These are phyloP conservation scores for Teunomyces panamensis DNA, from an alignment of 805 yeast genomes.

Conservation along the genomic window DNA sequence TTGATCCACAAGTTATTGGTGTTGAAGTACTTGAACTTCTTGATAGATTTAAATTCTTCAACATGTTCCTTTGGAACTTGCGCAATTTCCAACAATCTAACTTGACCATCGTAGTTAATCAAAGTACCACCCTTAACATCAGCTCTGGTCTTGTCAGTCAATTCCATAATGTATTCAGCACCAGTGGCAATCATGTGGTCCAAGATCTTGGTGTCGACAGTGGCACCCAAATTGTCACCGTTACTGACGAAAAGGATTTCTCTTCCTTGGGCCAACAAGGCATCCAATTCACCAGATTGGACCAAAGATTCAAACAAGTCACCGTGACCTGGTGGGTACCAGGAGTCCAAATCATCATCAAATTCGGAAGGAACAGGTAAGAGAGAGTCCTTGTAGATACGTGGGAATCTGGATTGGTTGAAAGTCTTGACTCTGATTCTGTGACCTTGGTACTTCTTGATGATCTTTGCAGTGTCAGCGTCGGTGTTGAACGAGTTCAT, in stretches of 20 bases:
- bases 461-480: conserved; percentile 89
- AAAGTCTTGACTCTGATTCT: conserved; percentile 92
- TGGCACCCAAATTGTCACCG: conserved; percentile 98
- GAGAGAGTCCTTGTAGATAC: conserved; percentile 92
- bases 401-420: conserved; percentile 97
- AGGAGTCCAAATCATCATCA: conserved; percentile 74
- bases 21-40: conserved; percentile 97
- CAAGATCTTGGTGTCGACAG: conserved; percentile 87
- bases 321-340: conserved; percentile 99
- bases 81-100: conserved; percentile 91
- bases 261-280: conserved; percentile 86
- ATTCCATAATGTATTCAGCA: conserved; percentile 96
- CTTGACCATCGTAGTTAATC: conserved; percentile 92
- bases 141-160: conserved; percentile 97
- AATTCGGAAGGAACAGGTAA: conserved; percentile 84
- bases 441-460: conserved; percentile 95
- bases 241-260: conserved; percentile 94
- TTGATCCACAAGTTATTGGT: conserved; percentile 98
- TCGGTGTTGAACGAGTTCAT: conserved; percentile 99
- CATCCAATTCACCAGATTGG: conserved; percentile 88
- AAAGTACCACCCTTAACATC: conserved; percentile 99
- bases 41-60: conserved; percentile 96
- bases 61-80: conserved; percentile 98
- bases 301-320: conserved; percentile 90
- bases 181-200: conserved; percentile 89